Evolutionary conservation across 1,284 basidiomycete genomes (phyloP), one percentile per base, ranked within the genome.

Genomic region (Cryptococcus sp.): DNA sequence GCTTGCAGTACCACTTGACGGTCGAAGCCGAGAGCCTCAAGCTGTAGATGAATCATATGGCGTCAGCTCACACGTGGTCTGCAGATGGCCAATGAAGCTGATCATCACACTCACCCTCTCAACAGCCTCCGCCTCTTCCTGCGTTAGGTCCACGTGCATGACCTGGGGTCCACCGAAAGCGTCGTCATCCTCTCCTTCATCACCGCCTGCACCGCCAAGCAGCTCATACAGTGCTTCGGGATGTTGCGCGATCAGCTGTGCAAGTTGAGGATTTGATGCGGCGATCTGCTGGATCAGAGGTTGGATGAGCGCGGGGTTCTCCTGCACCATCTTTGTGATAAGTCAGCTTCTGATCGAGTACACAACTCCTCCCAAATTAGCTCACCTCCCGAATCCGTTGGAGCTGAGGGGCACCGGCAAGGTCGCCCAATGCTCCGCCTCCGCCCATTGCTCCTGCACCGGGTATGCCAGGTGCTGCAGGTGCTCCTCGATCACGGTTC

Each of bases 101-200:
- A 38, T 35, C 30, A 35, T 4, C 7, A 35, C 30, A 82, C 88
- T 76, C 77, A 92, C 91, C 70, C 93, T 83, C 76, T 87, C 84
- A 63, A 97, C 94, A 5, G 93, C 91, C 50, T 85, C 90, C 54
- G 84, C 82, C 78, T 97, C 93, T 63, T 93, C 91, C 49, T 84
- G 82, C 6, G 91, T 93, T 58, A 80, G 62, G 58, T 76, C 63
- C 42, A 95, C 84, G 57, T 86, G 85, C 62, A 95, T 81, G 11
- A 89, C 85, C 51, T 87, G 86, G 1, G 84, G 81, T 56, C 85
- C 87, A 39, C 84, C 68, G 5, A 60, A 68, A 1, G 66, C 84
- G 1, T 81, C 85, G 20, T 77, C 79, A 19, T 79, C 81, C 0
- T 81, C 84, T 0, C 77, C 82, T 19, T 72, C 81, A 62, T 67